Conservation (phyloP, 192 early-diverging fungal species). For the Spizellomyces sp. region DNA sequence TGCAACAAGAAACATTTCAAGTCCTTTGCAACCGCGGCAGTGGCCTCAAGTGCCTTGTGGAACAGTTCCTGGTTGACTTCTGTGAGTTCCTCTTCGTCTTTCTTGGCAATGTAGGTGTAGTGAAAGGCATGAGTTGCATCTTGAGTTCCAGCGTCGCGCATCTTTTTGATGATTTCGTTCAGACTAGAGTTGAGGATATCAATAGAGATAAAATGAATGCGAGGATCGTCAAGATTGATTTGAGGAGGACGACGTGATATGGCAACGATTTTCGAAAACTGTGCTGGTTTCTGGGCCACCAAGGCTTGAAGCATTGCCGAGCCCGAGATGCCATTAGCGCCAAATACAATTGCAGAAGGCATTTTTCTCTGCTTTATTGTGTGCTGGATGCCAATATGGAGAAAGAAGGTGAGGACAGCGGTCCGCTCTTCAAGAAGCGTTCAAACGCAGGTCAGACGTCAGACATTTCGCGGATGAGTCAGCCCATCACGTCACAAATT, state of each 20-base stretch:
- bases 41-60: constrained; percentile 13
- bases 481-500: not conserved
- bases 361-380: not conserved
- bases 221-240: not conserved
- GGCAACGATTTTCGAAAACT: constrained; percentile 7
- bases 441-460: too few species aligned
- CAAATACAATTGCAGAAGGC: constrained; percentile 14
- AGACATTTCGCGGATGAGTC: too few species aligned
- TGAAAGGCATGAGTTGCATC: constrained; percentile 7
- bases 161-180: constrained; percentile 6
- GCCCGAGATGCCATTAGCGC: constrained; percentile 24
- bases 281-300: not conserved
- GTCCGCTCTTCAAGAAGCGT: too few species aligned
- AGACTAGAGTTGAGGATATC: constrained; percentile 6
- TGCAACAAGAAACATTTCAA: constrained; percentile 8
- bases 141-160: constrained; percentile 11
- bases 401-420: too few species aligned
- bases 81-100: constrained; percentile 3
- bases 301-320: constrained; percentile 1
- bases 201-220: constrained; percentile 13
- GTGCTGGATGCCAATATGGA: too few species aligned
- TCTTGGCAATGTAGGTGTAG: constrained; percentile 17
- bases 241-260: constrained; percentile 14
- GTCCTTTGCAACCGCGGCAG: constrained; percentile 5
- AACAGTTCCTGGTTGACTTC: constrained; percentile 15